phyloP scores from a whole-genome alignment of 805 yeast species.

The Hanseniaspora nectarophila region DNA sequence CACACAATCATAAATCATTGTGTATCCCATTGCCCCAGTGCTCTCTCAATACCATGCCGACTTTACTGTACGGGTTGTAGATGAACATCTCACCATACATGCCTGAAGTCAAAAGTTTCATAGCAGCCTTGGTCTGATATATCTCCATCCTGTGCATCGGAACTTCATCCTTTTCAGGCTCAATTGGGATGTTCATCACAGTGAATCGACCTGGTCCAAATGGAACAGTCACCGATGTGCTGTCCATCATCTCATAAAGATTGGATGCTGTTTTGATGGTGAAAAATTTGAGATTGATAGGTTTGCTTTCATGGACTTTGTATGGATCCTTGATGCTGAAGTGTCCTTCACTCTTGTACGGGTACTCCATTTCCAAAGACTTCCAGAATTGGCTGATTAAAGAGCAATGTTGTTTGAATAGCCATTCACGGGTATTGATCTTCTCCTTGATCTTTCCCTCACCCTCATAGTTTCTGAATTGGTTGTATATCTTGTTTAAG shows the following conservation, averaged over 20 bases:
- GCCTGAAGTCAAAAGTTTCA: background rate
- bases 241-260: background rate
- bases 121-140: background rate
- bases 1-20: background rate
- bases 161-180: background rate
- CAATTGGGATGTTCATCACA: background rate
- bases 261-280: background rate
- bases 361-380: conserved; percentile 4
- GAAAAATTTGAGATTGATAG: background rate
- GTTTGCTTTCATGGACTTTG: background rate
- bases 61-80: background rate
- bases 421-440: background rate
- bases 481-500: background rate
- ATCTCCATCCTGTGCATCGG: background rate
- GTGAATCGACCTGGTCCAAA: background rate
- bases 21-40: background rate
- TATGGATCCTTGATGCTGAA: background rate
- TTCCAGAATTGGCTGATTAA: conserved; percentile 1
- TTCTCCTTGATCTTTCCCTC: background rate
- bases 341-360: background rate
- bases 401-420: background rate
- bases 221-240: background rate
- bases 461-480: background rate
- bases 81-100: background rate
- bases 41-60: background rate